Conservation (phyloP, 345 rosid genomes). For the Rhodamnia argentea region DNA sequence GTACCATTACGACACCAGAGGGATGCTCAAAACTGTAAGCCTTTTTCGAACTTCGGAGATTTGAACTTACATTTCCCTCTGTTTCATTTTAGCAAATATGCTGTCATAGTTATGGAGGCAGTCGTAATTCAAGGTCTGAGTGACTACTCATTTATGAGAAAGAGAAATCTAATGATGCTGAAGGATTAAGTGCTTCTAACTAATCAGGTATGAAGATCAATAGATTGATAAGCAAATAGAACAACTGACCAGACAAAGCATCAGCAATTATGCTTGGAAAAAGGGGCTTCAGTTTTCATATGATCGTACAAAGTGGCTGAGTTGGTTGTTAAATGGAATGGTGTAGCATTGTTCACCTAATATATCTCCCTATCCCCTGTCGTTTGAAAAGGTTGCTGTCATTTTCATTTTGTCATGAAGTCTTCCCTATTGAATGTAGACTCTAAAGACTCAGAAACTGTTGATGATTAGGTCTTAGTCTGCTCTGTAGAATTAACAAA, state of each 20-base stretch:
- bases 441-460: not conserved
- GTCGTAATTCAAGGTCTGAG: constrained; percentile 3
- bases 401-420: not conserved
- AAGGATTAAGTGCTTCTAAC: not conserved
- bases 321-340: not conserved
- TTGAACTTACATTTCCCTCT: not conserved
- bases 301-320: not conserved
- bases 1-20: constrained; percentile 67
- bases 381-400: not conserved
- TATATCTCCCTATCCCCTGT: not conserved
- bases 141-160: not conserved
- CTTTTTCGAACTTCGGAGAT: not conserved
- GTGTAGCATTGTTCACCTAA: not conserved
- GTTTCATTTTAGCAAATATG: not conserved
- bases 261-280: not conserved
- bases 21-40: constrained; percentile 67
- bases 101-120: not conserved
- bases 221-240: not conserved
- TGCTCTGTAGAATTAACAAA: not conserved
- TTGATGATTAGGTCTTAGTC: not conserved
- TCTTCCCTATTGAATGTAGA: not conserved
- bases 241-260: not conserved
- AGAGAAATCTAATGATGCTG: not conserved
- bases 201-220: not conserved
- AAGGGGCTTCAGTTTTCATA: not conserved